phyloP scores from a whole-genome alignment of 2,329 filamentous ascomycete species.

The Didymella exigua region DNA sequence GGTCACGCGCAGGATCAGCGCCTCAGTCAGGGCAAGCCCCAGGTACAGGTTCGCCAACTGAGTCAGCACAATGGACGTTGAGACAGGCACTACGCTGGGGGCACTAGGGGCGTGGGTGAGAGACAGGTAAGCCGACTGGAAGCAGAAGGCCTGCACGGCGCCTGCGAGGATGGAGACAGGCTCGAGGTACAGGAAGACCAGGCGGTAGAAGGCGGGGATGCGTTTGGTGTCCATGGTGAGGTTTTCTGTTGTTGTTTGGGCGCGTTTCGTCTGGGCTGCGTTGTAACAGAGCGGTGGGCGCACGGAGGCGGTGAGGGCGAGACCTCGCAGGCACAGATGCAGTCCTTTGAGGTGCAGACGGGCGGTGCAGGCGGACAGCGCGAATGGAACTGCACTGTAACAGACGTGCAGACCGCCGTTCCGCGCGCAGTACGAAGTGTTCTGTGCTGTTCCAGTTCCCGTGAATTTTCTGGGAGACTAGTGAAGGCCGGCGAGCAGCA shows the following conservation, averaged over 20 bases:
- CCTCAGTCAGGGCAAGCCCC: slow-evolving; percentile 78
- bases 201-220: slow-evolving; percentile 67
- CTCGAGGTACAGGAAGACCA: slow-evolving; percentile 79
- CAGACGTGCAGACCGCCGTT: slow-evolving; percentile 8
- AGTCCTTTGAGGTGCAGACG: background rate
- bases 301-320: slow-evolving; percentile 5
- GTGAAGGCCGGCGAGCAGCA: background rate
- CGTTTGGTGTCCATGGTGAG: slow-evolving; percentile 37
- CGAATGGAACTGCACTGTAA: background rate
- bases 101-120: slow-evolving; percentile 65
- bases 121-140: slow-evolving; percentile 63
- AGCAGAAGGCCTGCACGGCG: slow-evolving; percentile 59
- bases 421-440: background rate
- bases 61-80: slow-evolving; percentile 70
- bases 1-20: slow-evolving; percentile 73
- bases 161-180: slow-evolving; percentile 60
- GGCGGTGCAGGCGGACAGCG: background rate
- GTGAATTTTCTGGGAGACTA: background rate
- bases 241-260: slow-evolving; percentile 19
- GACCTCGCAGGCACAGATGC: background rate
- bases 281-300: slow-evolving; percentile 5
- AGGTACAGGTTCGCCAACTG: slow-evolving; percentile 82
- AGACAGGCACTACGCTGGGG: slow-evolving; percentile 58
- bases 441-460: background rate
- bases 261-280: slow-evolving; percentile 9